These are phyloP conservation scores for Lecanoromycetidae sp. DNA, from an alignment of 2,329 filamentous ascomycete genomes.

Conservation along the genomic window DNA sequence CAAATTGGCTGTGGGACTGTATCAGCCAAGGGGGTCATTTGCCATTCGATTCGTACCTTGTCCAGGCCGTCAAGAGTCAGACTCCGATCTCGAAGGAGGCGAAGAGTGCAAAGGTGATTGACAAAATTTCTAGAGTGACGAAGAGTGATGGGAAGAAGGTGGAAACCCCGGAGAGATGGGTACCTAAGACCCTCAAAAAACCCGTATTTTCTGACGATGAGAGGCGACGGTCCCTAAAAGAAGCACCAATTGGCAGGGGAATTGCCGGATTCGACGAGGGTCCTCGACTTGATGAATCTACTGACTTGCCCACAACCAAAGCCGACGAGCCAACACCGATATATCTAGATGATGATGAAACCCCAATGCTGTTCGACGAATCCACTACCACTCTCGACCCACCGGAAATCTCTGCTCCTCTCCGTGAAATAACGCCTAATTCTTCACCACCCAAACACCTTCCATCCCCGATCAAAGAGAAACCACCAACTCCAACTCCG, in stretches of 20 bases:
- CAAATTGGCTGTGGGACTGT: slow-evolving; percentile 76
- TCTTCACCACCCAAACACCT: slow-evolving; percentile 14
- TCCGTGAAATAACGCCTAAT: slow-evolving; percentile 19
- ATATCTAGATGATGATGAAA: background rate
- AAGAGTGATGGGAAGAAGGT: too few species aligned
- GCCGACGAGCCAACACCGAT: background rate
- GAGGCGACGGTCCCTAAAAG: too few species aligned
- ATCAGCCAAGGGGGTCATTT: slow-evolving; percentile 44
- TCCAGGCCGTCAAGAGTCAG: slow-evolving; percentile 9
- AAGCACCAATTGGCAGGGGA: background rate
- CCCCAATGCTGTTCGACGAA: background rate
- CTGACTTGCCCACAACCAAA: background rate
- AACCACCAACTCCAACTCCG: background rate
- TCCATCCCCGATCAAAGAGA: background rate
- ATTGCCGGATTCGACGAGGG: background rate
- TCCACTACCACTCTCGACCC: background rate
- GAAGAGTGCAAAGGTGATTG: background rate
- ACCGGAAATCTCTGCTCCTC: slow-evolving; percentile 1
- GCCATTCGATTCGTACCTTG: slow-evolving; percentile 36
- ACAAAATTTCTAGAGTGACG: background rate
- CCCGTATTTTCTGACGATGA: too few species aligned
- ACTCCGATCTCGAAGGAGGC: background rate
- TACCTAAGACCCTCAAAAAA: too few species aligned
- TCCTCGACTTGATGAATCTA: background rate
- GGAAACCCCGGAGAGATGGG: background rate